phyloP scores from a whole-genome alignment of 2,329 filamentous ascomycete genomes.

The Pseudogymnoascus sp. region DNA sequence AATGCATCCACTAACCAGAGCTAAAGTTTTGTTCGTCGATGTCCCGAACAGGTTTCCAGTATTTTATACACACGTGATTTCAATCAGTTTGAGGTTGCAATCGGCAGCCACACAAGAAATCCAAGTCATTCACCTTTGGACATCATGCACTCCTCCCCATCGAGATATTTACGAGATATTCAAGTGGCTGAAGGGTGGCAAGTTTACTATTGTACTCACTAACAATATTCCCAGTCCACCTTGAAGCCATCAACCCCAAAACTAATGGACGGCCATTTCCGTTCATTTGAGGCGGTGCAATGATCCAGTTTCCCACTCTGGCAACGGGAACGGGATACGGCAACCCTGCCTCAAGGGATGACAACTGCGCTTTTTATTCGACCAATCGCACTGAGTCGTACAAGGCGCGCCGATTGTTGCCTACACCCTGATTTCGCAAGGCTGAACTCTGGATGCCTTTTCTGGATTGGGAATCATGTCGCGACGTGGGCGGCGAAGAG shows the following conservation, averaged over 20 bases:
- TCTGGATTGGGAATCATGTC: neutral
- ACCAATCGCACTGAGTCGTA: neutral
- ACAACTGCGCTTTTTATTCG: neutral
- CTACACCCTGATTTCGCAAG: neutral
- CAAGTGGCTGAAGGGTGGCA: neutral
- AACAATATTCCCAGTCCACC: neutral
- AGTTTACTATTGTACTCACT: neutral
- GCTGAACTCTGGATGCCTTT: neutral
- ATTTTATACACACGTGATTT: neutral
- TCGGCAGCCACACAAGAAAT: neutral
- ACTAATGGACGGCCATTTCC: neutral
- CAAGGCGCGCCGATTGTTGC: neutral
- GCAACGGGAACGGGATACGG: neutral
- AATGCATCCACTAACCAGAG: neutral
- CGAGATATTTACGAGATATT: neutral
- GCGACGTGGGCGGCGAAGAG: neutral
- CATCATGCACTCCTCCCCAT: neutral
- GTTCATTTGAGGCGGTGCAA: neutral
- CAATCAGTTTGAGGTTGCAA: neutral
- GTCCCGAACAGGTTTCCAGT: neutral
- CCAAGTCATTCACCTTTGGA: neutral
- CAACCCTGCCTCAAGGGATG: neutral
- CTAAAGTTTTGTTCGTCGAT: neutral
- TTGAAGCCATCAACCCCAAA: neutral
- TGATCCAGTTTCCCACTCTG: neutral